These are phyloP conservation scores for Immersiporthe knoxdaviesiana DNA, from an alignment of 2,329 filamentous ascomycete genomes.

Conservation along the genomic window DNA sequence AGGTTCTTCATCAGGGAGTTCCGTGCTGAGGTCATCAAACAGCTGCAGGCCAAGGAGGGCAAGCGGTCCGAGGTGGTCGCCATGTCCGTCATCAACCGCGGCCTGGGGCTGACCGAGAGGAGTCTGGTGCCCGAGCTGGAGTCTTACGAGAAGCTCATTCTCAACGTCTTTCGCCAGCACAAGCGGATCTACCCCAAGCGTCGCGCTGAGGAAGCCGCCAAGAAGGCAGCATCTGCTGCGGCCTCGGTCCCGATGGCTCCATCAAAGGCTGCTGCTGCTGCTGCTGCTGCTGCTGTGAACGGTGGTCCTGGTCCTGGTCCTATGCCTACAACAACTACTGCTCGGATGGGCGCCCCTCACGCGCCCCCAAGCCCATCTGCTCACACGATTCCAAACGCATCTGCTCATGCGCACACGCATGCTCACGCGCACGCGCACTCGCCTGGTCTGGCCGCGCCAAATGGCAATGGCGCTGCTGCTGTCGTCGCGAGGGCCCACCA, in stretches of 20 bases:
- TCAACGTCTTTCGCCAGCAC: constrained; percentile 45
- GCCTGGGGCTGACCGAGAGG: constrained; percentile 50
- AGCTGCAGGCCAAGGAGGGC: constrained; percentile 47
- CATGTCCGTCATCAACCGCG: constrained; percentile 57
- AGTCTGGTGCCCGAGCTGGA: constrained; percentile 47
- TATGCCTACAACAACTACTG: neutral
- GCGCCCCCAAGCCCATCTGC: neutral
- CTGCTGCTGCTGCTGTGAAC: neutral
- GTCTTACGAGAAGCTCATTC: constrained; percentile 51
- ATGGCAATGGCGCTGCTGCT: neutral
- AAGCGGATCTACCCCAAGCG: constrained; percentile 29
- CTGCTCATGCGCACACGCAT: too few relatives aligned
- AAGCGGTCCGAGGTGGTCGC: constrained; percentile 52
- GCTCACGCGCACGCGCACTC: neutral
- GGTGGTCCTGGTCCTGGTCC: neutral
- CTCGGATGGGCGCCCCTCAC: neutral
- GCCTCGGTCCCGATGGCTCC: constrained; percentile 20
- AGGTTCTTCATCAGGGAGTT: constrained; percentile 48
- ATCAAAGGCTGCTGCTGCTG: constrained; percentile 13
- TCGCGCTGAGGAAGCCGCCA: constrained; percentile 17
- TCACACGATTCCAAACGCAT: neutral
- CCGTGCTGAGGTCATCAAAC: constrained; percentile 51
- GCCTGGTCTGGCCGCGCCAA: neutral
- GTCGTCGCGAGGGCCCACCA: neutral
- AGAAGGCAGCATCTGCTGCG: neutral